Base-by-base conservation (phyloP, 495 filamentous ascomycete genomes). In the Tirmania nivea region DNA sequence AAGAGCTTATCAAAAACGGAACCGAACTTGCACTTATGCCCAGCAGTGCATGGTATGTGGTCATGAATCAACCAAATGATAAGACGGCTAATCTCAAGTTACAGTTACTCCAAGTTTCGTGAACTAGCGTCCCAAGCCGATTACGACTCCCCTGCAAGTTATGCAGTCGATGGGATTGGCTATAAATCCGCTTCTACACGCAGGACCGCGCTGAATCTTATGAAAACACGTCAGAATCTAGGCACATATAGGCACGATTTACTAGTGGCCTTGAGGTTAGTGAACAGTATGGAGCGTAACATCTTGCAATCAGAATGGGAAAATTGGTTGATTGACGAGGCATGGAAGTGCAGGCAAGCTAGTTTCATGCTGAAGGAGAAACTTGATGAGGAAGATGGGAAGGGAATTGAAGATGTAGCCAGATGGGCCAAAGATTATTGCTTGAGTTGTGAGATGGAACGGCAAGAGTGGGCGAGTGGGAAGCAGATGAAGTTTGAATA, bases 231-330 rank as follows among this genome's bases (percentile, higher is more conserved):
- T 7, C 81, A 92, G 67, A 74, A 80, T 35, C 76, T 97, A 2
- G 90, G 82, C 10, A 67, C 75, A 11, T 89, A 94, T 65, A 75
- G 90, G n/a, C 85, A 97, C 62, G 86, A 96, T 60, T 72, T 96
- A 19, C 70, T 96, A 1, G 87, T 97, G 6, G 86, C 87, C 14
- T 75, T 96, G 68, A 79, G 88, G 7, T 75, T 95, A 3, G 79
- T 97, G 51, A 94, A 96, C 64, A 79, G 74, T 47, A 77, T 96
- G 10, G 90, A 97, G 69, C 68, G 71, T 51, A 89, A 95, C 64
- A 79, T 92, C 63, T 57, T 96, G 54, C 72, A 75, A 53, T 80
- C 77, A 2, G 88, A 95, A 69, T 97, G 84, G 80, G 87, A 92
- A 68, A 80, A 81, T 42, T 96, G 87, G 86, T 72, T 96, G 14